Evolutionary conservation across 768 basidiomycete species (phyloP), one percentile per base, ranked within the genome.

Genomic region (Floccularia luteovirens): DNA sequence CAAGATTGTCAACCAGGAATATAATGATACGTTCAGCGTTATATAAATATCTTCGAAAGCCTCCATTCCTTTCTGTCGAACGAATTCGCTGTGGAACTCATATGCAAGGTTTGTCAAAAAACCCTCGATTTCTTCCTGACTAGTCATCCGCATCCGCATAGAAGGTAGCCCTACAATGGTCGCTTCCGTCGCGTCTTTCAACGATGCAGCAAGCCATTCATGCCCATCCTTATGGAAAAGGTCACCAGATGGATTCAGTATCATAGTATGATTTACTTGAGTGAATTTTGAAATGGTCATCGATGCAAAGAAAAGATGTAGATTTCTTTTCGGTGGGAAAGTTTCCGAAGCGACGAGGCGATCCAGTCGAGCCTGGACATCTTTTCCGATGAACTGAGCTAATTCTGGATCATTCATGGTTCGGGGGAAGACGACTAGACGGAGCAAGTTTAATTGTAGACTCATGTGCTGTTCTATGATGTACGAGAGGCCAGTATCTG

Each of bases 61-160:
- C 48, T 67, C 63, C 58, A 65, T 63, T 19, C 70, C 73, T 43
- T 68, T 63, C 24, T 66, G 63, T 20, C 74, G 73, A 30, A 74
- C 60, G 55, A 88, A 89, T 41, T 70, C 62, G 52, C 82, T 86
- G 58, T 78, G 66, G 59, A 89, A 89, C 51, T 82, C 76, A 47
- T 90, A 90, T 11, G 66, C 51, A 16, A 90, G 66, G 12, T 58
- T 57, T 24, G 63, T 64, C 17, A 50, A 52, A 7, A 49, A 39
- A 14, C 71, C 70, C 27, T 67, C 66, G 6, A 58, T 32, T 3
- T 53, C 54, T 56, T 89, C 82, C 43, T 85, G 75, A 49, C 82
- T 86, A 40, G 67, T 59, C 89, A 91, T 91, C 39, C 74, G 65
- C 68, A 90, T 86, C 41, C 70, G 72, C 85, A 90, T 89, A 2